Percentiles rank a stretch among this genome's conserved stretches.
These are phyloP conservation scores for Aeschynomene evenia DNA, from an alignment of 306 rosid genomes.

Conservation along the genomic window DNA sequence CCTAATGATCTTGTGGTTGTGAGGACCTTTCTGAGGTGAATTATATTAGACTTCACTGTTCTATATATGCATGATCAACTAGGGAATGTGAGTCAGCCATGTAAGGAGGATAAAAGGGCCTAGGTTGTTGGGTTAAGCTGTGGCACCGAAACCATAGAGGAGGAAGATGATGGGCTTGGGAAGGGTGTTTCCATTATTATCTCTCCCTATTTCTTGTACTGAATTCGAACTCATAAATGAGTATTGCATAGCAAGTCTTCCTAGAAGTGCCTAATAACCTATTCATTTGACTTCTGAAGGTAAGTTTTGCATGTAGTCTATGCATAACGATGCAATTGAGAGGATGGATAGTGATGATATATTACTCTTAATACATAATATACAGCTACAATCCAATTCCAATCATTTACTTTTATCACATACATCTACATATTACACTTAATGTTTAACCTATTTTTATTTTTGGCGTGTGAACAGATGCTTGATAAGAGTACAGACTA, in stretches of 20 bases:
- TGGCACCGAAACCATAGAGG: neutral
- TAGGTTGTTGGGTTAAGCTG: neutral
- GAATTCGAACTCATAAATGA: neutral
- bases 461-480: slow-evolving; percentile 46
- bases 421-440: too few relatives aligned
- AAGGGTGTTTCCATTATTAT: neutral
- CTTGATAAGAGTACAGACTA: slow-evolving; percentile 23
- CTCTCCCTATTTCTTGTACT: slow-evolving; percentile 8
- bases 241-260: neutral
- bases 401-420: too few relatives aligned
- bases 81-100: neutral
- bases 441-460: neutral
- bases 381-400: neutral
- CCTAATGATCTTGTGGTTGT: slow-evolving; percentile 3
- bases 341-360: neutral
- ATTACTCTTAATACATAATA: neutral
- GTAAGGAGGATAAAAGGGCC: neutral
- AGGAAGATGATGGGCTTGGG: neutral
- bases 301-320: neutral
- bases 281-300: neutral
- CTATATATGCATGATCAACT: neutral
- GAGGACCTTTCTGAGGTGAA: neutral
- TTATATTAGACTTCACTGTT: neutral
- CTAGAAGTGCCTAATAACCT: neutral
- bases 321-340: neutral